Base-by-base conservation (phyloP, 2,329 filamentous ascomycete genomes). In the Zymoseptoria ardabiliae region DNA sequence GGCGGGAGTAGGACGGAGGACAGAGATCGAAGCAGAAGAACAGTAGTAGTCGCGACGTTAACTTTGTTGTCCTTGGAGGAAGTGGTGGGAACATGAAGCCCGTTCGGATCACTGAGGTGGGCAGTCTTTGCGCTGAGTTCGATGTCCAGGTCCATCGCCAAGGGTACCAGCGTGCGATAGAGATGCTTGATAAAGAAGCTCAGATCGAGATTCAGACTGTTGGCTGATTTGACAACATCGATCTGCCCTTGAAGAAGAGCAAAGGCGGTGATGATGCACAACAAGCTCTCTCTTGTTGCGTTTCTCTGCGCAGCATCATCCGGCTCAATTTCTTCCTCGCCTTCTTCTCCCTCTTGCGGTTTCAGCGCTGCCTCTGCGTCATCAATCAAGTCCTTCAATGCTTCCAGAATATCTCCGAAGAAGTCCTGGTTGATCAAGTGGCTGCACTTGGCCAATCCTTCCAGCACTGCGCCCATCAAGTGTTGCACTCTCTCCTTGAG, bases 361-460 rank as follows among this genome's bases (percentile, higher is more conserved):
- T 77, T 72, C 19, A 75, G 70, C 13, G 81, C 79, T 13, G 69
- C 73, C 59, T 79, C 74, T 56, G 89, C 88, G 66, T 92, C 85
- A 3, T 85, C 84, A 68, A 97, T 93, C 51, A 99, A 83, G 64
- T 99, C 94, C 74, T 96, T 95, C 48, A 99, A 80, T 0, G 91
- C 93, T 75, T 97, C 94, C 10, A 99, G 83, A 28, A 99, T 81
- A 71, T 99, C 94, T 25, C 93, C 94, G 69, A 99, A 99, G 79
- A 99, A 97, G 72, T 99, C 91, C 71, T 99, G 91, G 77, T 99
- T 99, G 81, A 99, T 99, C 61, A 99, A 82, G 72, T 97, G 94
- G 3, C 92, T 87, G 72, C 96, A 99, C 71, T 91, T 91, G 55
- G 93, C 92, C 21, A 99, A 79, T 25, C 94, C 94, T 77, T 97